phyloP scores from a whole-genome alignment of 768 basidiomycete genomes.

The Pleurotus salmoneostramineus region DNA sequence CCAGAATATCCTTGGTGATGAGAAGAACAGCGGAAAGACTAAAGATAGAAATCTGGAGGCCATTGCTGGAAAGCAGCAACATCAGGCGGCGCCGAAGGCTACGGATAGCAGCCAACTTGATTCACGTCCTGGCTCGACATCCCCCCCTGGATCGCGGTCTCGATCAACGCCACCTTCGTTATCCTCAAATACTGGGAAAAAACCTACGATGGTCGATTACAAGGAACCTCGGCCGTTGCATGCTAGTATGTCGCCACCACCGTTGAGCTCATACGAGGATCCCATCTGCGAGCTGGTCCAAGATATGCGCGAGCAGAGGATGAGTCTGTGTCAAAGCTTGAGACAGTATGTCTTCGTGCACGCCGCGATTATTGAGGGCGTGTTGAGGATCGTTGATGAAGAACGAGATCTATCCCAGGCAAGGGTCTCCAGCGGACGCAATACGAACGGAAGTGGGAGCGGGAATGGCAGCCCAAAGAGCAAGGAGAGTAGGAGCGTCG shows the following conservation, averaged over 20 bases:
- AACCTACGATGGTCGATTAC: constrained; percentile 42
- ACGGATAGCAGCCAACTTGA: not conserved
- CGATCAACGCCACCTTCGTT: constrained; percentile 6
- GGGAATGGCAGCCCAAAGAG: constrained; percentile 5
- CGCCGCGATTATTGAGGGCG: constrained; percentile 78
- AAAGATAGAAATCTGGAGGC: not conserved
- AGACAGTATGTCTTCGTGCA: constrained; percentile 95
- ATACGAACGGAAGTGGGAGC: constrained; percentile 10
- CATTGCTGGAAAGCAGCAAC: not conserved
- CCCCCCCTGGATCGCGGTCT: constrained; percentile 4
- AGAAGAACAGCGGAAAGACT: not conserved
- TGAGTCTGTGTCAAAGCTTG: constrained; percentile 94
- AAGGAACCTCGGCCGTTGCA: constrained; percentile 62
- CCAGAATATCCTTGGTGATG: not conserved
- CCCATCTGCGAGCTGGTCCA: constrained; percentile 83
- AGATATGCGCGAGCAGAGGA: constrained; percentile 93
- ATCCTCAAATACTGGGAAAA: not conserved
- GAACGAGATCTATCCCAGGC: constrained; percentile 37
- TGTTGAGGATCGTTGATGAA: constrained; percentile 73
- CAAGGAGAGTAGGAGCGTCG: constrained; percentile 1
- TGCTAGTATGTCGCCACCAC: constrained; percentile 46
- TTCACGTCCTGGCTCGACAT: constrained; percentile 5
- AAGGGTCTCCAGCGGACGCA: constrained; percentile 14
- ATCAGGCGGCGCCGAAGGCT: not conserved
- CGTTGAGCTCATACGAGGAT: constrained; percentile 61